phyloP scores from a whole-genome alignment of 129 eudicot species.

The Lactuca saligna region DNA sequence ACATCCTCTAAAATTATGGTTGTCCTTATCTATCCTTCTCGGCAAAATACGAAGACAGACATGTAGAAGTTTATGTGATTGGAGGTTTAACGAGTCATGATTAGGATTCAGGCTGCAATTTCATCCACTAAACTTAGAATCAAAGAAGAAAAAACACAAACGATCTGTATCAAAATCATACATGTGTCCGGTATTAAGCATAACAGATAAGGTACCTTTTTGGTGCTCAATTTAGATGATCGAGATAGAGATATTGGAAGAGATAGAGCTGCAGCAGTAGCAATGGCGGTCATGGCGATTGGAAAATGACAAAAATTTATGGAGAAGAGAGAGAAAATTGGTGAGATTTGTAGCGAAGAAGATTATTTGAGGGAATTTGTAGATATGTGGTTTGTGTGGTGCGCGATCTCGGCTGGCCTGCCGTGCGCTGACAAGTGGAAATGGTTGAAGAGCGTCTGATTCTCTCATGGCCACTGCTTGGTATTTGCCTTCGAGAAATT shows the following conservation, averaged over 20 bases:
- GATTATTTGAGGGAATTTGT: slow-evolving; percentile 27
- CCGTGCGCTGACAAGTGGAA: slow-evolving; percentile 30
- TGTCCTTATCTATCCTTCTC: not conserved
- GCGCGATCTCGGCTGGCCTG: slow-evolving; percentile 49
- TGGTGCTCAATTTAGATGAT: slow-evolving; percentile 51
- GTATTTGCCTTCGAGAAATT: not conserved
- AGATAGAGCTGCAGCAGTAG: slow-evolving; percentile 83
- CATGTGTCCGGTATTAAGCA: not conserved
- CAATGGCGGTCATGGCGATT: slow-evolving; percentile 79
- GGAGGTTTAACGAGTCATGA: not conserved
- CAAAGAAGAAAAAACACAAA: not conserved
- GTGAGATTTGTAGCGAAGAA: slow-evolving; percentile 29
- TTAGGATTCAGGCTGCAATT: not conserved
- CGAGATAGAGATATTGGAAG: slow-evolving; percentile 60
- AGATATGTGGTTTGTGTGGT: slow-evolving; percentile 60
- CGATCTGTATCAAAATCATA: not conserved
- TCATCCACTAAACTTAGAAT: slow-evolving; percentile 8
- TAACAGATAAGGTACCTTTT: slow-evolving; percentile 46
- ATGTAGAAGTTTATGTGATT: not conserved
- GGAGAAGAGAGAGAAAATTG: slow-evolving; percentile 33
- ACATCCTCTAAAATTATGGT: not conserved
- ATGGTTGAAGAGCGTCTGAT: slow-evolving; percentile 12
- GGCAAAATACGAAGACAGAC: not conserved
- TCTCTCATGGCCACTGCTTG: slow-evolving; percentile 55
- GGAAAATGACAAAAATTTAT: slow-evolving; percentile 6